Conservation (phyloP, 805 yeast genomes). For the Torulaspora gathmanii region DNA sequence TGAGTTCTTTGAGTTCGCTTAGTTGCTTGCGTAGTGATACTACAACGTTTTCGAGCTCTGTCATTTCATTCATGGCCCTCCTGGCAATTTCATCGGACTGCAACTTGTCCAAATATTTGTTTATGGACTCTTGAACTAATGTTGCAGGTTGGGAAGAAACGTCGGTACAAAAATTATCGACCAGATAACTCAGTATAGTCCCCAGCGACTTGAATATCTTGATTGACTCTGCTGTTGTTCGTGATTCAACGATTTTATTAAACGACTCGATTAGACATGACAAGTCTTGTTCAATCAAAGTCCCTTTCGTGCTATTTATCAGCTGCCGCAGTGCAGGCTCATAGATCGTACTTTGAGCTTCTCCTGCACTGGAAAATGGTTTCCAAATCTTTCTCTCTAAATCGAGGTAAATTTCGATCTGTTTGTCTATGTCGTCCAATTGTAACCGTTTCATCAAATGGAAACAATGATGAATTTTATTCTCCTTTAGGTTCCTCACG, state of each 20-base stretch:
- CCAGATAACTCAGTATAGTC: constrained; percentile 59
- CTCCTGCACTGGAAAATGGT: constrained; percentile 9
- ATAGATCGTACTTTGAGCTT: constrained; percentile 20
- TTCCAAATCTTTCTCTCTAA: constrained; percentile 41
- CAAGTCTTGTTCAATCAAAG: constrained; percentile 64
- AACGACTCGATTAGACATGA: constrained; percentile 51
- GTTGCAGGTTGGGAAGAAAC: constrained; percentile 43
- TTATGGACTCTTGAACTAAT: constrained; percentile 74
- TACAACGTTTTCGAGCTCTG: constrained; percentile 43
- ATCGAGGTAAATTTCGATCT: constrained; percentile 50
- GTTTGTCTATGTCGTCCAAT: constrained; percentile 57
- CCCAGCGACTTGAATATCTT: constrained; percentile 43
- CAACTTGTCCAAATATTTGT: constrained; percentile 62
- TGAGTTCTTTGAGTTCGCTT: constrained; percentile 63
- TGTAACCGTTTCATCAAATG: constrained; percentile 48
- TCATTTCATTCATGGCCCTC: constrained; percentile 62
- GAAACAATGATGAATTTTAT: constrained; percentile 52
- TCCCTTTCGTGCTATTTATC: constrained; percentile 37
- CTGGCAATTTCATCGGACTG: constrained; percentile 83
- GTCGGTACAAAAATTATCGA: constrained; percentile 54
- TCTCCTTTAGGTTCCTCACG: constrained; percentile 53
- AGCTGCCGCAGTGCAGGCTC: constrained; percentile 22
- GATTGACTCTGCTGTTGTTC: constrained; percentile 46
- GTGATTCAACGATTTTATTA: constrained; percentile 48
- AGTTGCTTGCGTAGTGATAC: constrained; percentile 52